Conservation (phyloP, 129 eudicot species). For the Centrapalus pauciflorus region DNA sequence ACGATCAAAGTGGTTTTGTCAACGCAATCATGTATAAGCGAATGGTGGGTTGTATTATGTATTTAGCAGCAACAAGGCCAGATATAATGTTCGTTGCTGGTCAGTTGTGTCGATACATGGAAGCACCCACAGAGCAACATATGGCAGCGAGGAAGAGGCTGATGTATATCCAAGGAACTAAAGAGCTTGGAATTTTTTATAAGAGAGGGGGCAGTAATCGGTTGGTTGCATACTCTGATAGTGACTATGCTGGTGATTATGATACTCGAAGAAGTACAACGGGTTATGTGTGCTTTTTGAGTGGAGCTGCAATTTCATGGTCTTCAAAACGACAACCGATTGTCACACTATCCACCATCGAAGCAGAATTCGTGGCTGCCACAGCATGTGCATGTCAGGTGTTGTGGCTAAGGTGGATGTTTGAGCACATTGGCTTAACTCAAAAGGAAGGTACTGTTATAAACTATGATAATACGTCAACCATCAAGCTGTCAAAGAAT, state of each 20-base stretch:
- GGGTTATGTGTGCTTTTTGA: neutral
- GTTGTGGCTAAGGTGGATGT: neutral
- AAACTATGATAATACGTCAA: neutral
- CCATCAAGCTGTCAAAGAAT: neutral
- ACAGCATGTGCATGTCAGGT: too few relatives aligned
- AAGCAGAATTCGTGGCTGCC: neutral
- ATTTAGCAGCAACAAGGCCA: neutral
- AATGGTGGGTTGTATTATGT: neutral
- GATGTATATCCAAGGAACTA: neutral
- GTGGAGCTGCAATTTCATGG: neutral
- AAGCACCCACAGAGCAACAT: neutral
- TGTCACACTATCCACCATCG: too few relatives aligned
- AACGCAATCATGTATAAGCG: neutral
- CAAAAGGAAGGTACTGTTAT: neutral
- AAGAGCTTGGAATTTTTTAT: neutral
- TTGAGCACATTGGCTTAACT: too few relatives aligned
- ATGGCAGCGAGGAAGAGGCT: conserved; percentile 1
- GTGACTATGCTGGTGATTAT: conserved; percentile 3
- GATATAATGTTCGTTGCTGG: too few relatives aligned
- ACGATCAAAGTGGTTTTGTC: neutral
- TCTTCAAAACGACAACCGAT: neutral
- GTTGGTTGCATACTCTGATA: neutral
- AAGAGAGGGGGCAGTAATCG: neutral
- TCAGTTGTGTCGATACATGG: neutral
- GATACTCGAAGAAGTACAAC: neutral